A percentile compares a stretch with the other conserved stretches of the same genome.
Evolutionary conservation across 331 rosid species (phyloP).

Genomic region (Stylosanthes scabra): DNA sequence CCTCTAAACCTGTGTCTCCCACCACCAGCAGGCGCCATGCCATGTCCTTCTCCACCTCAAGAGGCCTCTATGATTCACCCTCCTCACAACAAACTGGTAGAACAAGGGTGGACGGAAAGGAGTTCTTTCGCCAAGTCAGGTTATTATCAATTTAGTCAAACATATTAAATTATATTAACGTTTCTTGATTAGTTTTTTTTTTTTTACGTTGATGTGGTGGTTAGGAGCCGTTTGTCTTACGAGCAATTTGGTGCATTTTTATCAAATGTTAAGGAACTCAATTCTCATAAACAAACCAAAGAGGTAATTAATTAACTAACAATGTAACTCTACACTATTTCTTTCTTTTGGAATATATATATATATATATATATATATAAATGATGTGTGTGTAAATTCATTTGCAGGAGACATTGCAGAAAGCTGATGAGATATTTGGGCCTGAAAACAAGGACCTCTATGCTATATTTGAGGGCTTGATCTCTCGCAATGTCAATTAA

Average conservation of each 20-base stretch:
- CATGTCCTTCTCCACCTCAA: conserved; percentile 67
- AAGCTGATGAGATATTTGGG: conserved; percentile 93
- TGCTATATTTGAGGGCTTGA: conserved; percentile 83
- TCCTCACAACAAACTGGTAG: conserved; percentile 55
- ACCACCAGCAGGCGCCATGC: conserved; percentile 58
- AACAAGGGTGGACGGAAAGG: conserved; percentile 93
- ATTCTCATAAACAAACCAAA: conserved; percentile 88
- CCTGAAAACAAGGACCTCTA: conserved; percentile 88
- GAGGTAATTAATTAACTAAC: too few relatives aligned
- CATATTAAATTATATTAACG: too few relatives aligned
- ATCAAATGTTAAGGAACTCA: conserved; percentile 91
- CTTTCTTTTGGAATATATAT: background rate
- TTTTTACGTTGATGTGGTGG: too few relatives aligned
- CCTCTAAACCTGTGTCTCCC: conserved; percentile 79
- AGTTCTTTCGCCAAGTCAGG: conserved; percentile 98
- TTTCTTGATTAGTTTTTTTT: too few relatives aligned
- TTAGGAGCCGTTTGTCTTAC: conserved; percentile 92
- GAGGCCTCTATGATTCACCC: conserved; percentile 58
- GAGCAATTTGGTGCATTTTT: conserved; percentile 97
- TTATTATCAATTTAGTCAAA: conserved; percentile 18
- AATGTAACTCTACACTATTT: background rate
- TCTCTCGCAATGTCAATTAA: conserved; percentile 62
- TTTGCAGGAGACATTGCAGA: conserved; percentile 85
- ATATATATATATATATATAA: background rate
- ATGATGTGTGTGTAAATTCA: background rate